Conservation (phyloP, 2,329 filamentous ascomycete species). For the Zasmidium angulare region DNA sequence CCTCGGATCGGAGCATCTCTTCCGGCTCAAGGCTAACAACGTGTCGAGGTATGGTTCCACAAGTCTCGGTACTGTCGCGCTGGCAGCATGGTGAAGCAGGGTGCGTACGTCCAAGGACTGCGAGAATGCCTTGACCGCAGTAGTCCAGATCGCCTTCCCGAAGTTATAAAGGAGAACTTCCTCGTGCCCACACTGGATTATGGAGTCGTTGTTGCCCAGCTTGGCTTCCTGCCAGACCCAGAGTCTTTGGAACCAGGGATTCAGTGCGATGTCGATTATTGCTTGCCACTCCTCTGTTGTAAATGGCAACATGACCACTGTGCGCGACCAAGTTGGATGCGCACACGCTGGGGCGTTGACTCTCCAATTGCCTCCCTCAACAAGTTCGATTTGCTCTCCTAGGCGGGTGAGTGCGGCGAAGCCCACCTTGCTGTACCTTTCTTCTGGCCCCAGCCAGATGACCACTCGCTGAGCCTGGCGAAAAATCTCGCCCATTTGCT, state of each 20-base stretch:
- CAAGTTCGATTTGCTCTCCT: too few species aligned
- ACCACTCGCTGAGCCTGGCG: slow-evolving; percentile 5
- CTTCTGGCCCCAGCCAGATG: slow-evolving; percentile 16
- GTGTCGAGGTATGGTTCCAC: not conserved
- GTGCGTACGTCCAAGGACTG: too few species aligned
- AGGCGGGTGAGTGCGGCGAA: not conserved
- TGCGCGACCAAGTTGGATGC: too few species aligned
- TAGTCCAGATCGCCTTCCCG: too few species aligned
- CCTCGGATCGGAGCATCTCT: not conserved
- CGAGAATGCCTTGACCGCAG: too few species aligned
- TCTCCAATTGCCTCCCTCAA: too few species aligned
- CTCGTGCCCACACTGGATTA: not conserved
- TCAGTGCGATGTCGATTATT: not conserved
- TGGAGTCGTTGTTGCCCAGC: not conserved
- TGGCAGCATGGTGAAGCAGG: too few species aligned
- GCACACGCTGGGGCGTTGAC: too few species aligned
- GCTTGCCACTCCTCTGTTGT: not conserved
- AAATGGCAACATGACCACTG: too few species aligned
- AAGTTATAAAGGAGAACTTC: not conserved
- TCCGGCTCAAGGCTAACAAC: too few species aligned
- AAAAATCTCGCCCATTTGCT: slow-evolving; percentile 39
- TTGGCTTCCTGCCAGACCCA: not conserved
- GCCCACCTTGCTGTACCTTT: not conserved
- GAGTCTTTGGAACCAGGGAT: not conserved
- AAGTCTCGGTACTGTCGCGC: not conserved